Conservation (phyloP, 192 early-diverging fungal genomes). For the Allomyces arbusculus region DNA sequence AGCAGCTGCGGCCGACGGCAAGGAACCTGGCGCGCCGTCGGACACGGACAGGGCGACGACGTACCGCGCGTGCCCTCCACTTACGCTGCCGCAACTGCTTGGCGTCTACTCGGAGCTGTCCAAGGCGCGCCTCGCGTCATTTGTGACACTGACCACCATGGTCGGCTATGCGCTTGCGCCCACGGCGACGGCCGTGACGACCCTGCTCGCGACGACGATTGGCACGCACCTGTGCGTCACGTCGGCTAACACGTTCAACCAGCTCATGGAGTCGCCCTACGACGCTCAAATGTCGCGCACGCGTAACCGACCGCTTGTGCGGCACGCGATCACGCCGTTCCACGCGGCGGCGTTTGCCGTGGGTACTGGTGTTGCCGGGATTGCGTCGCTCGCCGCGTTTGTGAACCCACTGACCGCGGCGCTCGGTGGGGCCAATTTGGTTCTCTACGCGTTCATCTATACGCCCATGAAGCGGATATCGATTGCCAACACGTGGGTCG, state of each 20-base stretch:
- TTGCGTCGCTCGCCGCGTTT: slow-evolving; percentile 36
- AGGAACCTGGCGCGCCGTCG: no score
- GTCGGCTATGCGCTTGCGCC: slow-evolving; percentile 84
- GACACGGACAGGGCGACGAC: no score
- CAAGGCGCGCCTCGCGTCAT: slow-evolving; percentile 67
- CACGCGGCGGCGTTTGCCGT: slow-evolving; percentile 61
- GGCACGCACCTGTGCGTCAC: slow-evolving; percentile 75
- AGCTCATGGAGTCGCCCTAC: slow-evolving; percentile 86
- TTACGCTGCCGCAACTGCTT: no score
- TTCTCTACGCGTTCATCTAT: slow-evolving; percentile 76
- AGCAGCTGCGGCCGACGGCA: no score
- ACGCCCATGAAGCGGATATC: slow-evolving; percentile 83
- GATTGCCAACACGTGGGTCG: slow-evolving; percentile 91
- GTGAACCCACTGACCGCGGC: slow-evolving; percentile 74
- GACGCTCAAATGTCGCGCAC: slow-evolving; percentile 96
- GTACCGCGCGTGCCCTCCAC: no score
- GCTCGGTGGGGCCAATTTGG: slow-evolving; percentile 64
- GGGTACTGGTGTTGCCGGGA: slow-evolving; percentile 42
- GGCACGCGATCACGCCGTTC: slow-evolving; percentile 47
- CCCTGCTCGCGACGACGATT: slow-evolving; percentile 56
- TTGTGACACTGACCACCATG: slow-evolving; percentile 88
- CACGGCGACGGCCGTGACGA: slow-evolving; percentile 27
- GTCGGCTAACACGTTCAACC: slow-evolving; percentile 86
- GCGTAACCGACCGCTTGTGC: slow-evolving; percentile 63
- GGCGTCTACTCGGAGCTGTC: slow-evolving; percentile 48